phyloP scores from a whole-genome alignment of 805 yeast species.

The Cyberlindnera petersonii region DNA sequence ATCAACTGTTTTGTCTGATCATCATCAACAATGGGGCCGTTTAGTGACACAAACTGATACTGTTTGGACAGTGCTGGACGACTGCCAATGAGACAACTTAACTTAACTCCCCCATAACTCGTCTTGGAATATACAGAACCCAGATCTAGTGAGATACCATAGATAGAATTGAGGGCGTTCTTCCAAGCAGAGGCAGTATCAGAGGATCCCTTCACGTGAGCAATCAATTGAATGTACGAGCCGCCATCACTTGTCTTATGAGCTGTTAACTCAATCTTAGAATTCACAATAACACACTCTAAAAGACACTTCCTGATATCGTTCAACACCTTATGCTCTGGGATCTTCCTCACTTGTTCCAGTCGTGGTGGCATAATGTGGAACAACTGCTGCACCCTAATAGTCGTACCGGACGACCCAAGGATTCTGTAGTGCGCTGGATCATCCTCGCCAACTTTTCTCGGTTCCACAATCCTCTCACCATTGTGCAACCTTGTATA shows the following conservation, averaged over 20 bases:
- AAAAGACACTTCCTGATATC: conserved; percentile 32
- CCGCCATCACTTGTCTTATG: conserved; percentile 1
- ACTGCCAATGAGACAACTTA: conserved; percentile 39
- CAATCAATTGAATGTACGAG: conserved; percentile 1
- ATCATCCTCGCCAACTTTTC: conserved; percentile 7
- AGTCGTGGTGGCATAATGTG: conserved; percentile 42
- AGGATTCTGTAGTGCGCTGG: background rate
- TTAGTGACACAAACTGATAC: conserved; percentile 44
- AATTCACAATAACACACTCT: conserved; percentile 27
- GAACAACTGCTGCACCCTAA: conserved; percentile 39
- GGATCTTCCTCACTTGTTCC: conserved; percentile 20
- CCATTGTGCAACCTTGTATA: conserved; percentile 11
- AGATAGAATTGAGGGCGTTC: conserved; percentile 27
- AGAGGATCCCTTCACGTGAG: background rate
- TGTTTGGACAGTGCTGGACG: conserved; percentile 32
- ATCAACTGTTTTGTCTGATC: conserved; percentile 19
- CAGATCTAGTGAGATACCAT: conserved; percentile 26
- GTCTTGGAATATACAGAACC: background rate
- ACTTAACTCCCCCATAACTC: conserved; percentile 24
- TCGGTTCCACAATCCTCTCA: conserved; percentile 14
- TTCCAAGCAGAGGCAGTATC: conserved; percentile 4
- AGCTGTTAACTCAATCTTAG: conserved; percentile 22
- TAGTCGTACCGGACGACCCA: conserved; percentile 36
- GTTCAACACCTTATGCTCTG: conserved; percentile 25
- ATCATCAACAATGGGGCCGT: conserved; percentile 31